Base-by-base conservation (phyloP, 306 rosid genomes). In the Nissolia schottii region DNA sequence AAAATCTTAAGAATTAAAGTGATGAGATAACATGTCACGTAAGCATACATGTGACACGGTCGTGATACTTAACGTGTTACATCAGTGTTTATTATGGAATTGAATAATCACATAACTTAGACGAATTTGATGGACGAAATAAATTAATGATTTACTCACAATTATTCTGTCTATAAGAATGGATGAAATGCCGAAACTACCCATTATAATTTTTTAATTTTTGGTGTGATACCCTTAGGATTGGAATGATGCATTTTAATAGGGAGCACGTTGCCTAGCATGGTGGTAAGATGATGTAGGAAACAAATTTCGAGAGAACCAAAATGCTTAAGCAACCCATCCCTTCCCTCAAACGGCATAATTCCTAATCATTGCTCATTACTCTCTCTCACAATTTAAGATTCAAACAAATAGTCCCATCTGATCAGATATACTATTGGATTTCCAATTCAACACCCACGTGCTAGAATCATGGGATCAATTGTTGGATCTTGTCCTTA, bases 351-450 rank as follows among this genome's bases (percentile, higher is more conserved):
- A 80, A 67, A 74, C 43, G 24, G 61, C 13, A 57, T n/a, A n/a
- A n/a, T n/a, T n/a, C 70, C 72, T 75, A 83, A 86, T 83, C 84
- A 86, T 83, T 80, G 73, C 50, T 67, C 74, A 67, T 37, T 12
- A 24, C 73, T 40, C 16, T 3, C 43, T n/a, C n/a, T n/a, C n/a
- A n/a, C 3, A 10, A 37, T 37, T 37, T 37, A 2, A 2, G 43
- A 43, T 43, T 43, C 50, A 43, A 43, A n/a, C 50, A 43, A 43
- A n/a, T 20, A 43, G 20, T 43, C 16, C 50, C 50, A n/a, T 10
- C 18, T 41, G 16, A 41, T 41, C 9, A n/a, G n/a, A n/a, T 38
- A 37, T 10, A 11, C 5, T 9, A 11, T 2, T 37, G 18, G 48
- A 41, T 41, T 14, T 41, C 16, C 48, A 41, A 41, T 13, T 37